Evolutionary conservation across 371 early-diverging fungal genomes (phyloP), one percentile per base, ranked within the genome.

Genomic region (Mortierella sp.): DNA sequence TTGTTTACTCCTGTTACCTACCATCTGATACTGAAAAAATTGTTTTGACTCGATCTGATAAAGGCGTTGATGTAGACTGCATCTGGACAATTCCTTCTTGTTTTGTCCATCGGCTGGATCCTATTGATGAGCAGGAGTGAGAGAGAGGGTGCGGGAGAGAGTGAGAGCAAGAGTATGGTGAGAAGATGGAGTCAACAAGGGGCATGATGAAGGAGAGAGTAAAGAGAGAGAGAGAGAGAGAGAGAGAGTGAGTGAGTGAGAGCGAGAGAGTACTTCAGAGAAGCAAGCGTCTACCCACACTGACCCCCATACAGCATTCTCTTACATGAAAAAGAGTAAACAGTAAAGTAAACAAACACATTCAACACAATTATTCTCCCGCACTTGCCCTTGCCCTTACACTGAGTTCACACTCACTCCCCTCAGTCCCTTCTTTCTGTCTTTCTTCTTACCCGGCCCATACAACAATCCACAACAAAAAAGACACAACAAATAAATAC

Each of bases 1-100:
- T 58, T n/a, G 28, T 63, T 63, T 63, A 31, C 57, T n/a, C 57
- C 19, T 63, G 26, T 58, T 26, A 11, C 13, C 28, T 28, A 11
- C 58, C 63, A 63, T 63, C 63, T 63, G 63, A 63, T 63, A 63
- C 63, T 31, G 63, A 21, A 55, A 63, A 63, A 16, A 26, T n/a
- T 57, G 50, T 31, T 60, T 60, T 31, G 63, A 63, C 34, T 34
- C 63, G 28, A 63, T 63, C 63, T 63, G 63, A 63, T 63, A 63
- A 63, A 31, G 63, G 16, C 31, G 31, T 8, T 58, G 58, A 14
- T 28, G 14, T 11, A 0, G 58, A 60, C 60, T n/a, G n/a, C n/a
- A n/a, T n/a, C 31, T 60, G 60, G 60, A 60, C 28, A 16, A 13
- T 5, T 21, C 21, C 24, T 8, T 63, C 6, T 31, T 60, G 31